phyloP scores from a whole-genome alignment of 1,284 basidiomycete species.

The Boletellus sp. region DNA sequence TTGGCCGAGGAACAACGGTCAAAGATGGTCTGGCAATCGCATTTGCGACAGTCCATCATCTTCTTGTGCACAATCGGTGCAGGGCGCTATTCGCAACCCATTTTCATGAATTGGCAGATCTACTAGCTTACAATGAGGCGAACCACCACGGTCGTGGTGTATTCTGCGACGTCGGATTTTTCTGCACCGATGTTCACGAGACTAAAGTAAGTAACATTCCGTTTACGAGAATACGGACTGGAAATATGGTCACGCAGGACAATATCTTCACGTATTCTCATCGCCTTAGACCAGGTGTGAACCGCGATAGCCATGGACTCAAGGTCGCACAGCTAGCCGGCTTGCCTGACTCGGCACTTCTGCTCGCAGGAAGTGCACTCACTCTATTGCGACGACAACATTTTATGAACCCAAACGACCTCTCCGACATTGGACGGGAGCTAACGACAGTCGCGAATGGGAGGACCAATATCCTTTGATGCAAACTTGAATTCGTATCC shows the following conservation, averaged over 20 bases:
- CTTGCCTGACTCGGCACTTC: slow-evolving; percentile 66
- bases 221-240: not conserved
- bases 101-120: slow-evolving; percentile 89
- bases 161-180: slow-evolving; percentile 73
- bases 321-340: slow-evolving; percentile 89
- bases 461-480: slow-evolving; percentile 1
- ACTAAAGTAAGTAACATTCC: slow-evolving; percentile 47
- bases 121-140: slow-evolving; percentile 60
- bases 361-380: slow-evolving; percentile 54
- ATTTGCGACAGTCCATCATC: slow-evolving; percentile 84
- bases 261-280: slow-evolving; percentile 83
- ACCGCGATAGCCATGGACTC: slow-evolving; percentile 88
- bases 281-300: slow-evolving; percentile 77
- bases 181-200: slow-evolving; percentile 85
- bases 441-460: slow-evolving; percentile 14
- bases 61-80: slow-evolving; percentile 72
- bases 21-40: slow-evolving; percentile 91
- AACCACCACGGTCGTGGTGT: slow-evolving; percentile 38
- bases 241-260: slow-evolving; percentile 42
- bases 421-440: slow-evolving; percentile 25
- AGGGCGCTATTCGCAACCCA: slow-evolving; percentile 94
- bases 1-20: slow-evolving; percentile 92
- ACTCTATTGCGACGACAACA: slow-evolving; percentile 34
- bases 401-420: slow-evolving; percentile 22
- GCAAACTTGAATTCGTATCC: slow-evolving; percentile 3